Conservation (phyloP, 2,329 filamentous ascomycete genomes). For the Trichoderma polysporum region DNA sequence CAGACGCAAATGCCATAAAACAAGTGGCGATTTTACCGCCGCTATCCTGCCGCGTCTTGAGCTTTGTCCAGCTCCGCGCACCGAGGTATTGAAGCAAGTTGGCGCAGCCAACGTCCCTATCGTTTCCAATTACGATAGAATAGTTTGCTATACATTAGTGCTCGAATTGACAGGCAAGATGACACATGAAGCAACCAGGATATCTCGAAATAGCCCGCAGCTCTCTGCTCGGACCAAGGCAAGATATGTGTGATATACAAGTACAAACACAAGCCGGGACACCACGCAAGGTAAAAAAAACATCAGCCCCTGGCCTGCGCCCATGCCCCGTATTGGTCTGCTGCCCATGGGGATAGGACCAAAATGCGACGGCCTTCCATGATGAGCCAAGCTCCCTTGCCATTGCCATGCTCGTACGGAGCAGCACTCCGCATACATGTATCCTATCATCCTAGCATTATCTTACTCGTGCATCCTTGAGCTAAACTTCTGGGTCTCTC, state of each 20-base stretch:
- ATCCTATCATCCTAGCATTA: neutral
- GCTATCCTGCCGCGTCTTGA: neutral
- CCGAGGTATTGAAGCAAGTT: no score
- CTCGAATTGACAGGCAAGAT: no score
- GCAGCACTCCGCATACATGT: neutral
- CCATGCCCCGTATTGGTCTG: neutral
- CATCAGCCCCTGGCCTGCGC: neutral
- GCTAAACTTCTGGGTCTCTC: conserved; percentile 4
- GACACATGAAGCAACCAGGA: neutral
- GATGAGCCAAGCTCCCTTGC: neutral
- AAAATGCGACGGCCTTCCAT: conserved; percentile 6
- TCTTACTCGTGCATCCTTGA: conserved; percentile 15
- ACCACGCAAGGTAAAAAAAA: neutral
- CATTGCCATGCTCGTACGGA: neutral
- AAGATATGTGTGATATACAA: neutral
- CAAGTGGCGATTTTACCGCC: neutral
- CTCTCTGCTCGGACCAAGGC: neutral
- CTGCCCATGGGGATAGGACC: no score
- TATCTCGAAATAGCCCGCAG: neutral
- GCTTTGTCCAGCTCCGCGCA: neutral
- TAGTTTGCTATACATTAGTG: no score
- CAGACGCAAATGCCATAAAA: neutral
- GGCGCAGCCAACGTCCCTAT: no score
- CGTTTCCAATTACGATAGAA: no score
- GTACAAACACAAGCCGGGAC: neutral